Conservation (phyloP, 2,329 filamentous ascomycete genomes). For the Domatiomyces globalis region DNA sequence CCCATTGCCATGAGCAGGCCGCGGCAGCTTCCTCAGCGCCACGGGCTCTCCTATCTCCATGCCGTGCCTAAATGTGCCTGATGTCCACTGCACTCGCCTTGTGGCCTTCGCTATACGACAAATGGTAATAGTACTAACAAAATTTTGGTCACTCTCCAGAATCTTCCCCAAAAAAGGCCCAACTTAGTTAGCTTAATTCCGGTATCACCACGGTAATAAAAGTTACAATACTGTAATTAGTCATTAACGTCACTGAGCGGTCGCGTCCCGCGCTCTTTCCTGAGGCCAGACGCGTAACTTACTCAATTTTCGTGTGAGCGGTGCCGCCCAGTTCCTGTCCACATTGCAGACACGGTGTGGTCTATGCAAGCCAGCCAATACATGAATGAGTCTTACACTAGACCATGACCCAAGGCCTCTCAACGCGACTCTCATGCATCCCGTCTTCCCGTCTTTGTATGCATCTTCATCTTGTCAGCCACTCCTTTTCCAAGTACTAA, state of each 20-base stretch:
- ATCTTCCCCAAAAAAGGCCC: too few relatives aligned
- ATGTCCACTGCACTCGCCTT: too few relatives aligned
- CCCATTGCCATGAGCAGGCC: slow-evolving; percentile 27
- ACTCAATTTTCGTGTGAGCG: neutral
- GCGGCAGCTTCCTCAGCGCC: slow-evolving; percentile 33
- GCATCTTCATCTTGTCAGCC: neutral
- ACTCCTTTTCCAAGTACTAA: neutral
- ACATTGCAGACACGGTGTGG: neutral
- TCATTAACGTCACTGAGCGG: too few relatives aligned
- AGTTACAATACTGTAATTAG: too few relatives aligned
- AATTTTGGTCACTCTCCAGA: too few relatives aligned
- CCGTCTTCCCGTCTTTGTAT: slow-evolving; percentile 8
- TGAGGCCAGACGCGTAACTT: slow-evolving; percentile 5
- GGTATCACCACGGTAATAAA: too few relatives aligned
- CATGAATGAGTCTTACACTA: slow-evolving; percentile 10
- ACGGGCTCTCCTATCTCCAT: slow-evolving; percentile 34
- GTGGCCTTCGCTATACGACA: neutral
- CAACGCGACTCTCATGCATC: slow-evolving; percentile 8
- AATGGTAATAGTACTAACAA: neutral
- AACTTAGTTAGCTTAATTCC: too few relatives aligned
- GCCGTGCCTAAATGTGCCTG: neutral
- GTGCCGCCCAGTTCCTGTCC: neutral
- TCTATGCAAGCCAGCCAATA: neutral
- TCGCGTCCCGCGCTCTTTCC: neutral
- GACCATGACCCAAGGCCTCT: slow-evolving; percentile 7